Conservation (phyloP, 2,329 filamentous ascomycete genomes). For the Phialophora tarda region DNA sequence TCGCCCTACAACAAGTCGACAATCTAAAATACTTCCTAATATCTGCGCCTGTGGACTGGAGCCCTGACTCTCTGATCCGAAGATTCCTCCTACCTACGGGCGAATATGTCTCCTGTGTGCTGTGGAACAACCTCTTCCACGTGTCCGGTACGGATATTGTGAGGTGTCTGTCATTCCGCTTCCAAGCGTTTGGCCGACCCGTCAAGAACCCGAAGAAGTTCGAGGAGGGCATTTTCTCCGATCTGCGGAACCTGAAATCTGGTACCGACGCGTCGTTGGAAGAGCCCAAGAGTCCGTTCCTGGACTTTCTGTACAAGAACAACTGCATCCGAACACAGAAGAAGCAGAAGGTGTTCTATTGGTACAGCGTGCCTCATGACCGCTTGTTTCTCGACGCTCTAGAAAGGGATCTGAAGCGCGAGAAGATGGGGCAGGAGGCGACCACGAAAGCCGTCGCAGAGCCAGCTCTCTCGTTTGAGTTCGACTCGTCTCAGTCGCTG, state of each 20-base stretch:
- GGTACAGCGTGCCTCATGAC: constrained; percentile 99
- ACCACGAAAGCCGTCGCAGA: constrained; percentile 97
- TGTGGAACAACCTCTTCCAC: constrained; percentile 99
- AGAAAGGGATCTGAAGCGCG: constrained; percentile 95
- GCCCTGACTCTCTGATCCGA: constrained; percentile 92
- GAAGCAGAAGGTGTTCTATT: constrained; percentile 99
- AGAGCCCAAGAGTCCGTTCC: constrained; percentile 97
- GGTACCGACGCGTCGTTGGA: constrained; percentile 97
- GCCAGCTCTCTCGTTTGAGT: constrained; percentile 96
- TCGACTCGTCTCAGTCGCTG: constrained; percentile 97
- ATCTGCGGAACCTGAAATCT: constrained; percentile 96
- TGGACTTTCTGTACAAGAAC: constrained; percentile 99
- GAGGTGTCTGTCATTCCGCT: constrained; percentile 94
- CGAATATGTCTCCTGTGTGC: constrained; percentile 97
- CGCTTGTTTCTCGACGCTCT: constrained; percentile 95
- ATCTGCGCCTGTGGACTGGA: constrained; percentile 97
- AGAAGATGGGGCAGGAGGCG: constrained; percentile 99
- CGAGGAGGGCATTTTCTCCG: constrained; percentile 98
- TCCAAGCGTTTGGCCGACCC: constrained; percentile 96
- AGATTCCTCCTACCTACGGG: constrained; percentile 94
- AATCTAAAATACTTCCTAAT: constrained; percentile 99
- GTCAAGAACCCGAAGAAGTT: constrained; percentile 99
- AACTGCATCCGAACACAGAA: constrained; percentile 99
- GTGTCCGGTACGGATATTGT: constrained; percentile 99
- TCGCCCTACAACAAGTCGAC: constrained; percentile 96